A percentile compares a stretch with the other conserved stretches of the same genome.
These are phyloP conservation scores for Insectozyma bohioensis DNA, from an alignment of 1,139 yeast species.

Conservation along the genomic window DNA sequence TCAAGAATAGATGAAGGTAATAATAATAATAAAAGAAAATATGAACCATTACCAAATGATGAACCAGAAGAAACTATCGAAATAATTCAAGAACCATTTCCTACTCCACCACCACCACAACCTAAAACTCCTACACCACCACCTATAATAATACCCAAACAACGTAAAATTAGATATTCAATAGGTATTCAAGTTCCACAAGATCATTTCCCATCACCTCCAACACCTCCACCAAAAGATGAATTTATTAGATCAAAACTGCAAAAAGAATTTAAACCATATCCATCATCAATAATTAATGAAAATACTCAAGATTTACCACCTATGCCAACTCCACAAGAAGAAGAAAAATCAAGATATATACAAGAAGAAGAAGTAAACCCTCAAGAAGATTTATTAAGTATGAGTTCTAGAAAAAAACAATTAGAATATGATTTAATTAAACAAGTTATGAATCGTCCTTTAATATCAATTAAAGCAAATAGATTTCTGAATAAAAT, in stretches of 20 bases:
- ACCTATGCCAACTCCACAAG: slow-evolving; percentile 9
- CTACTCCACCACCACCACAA: too few relatives aligned
- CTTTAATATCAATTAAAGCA: slow-evolving; percentile 23
- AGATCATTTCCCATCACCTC: slow-evolving; percentile 9
- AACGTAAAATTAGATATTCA: slow-evolving; percentile 5
- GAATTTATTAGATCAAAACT: slow-evolving; percentile 6
- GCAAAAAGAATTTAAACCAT: slow-evolving; percentile 14
- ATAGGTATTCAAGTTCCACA: slow-evolving; percentile 13
- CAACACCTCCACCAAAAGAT: slow-evolving; percentile 15
- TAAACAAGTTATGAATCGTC: slow-evolving; percentile 37
- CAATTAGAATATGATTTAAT: slow-evolving; percentile 33
- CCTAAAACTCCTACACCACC: slow-evolving; percentile 1
- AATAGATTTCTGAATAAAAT: slow-evolving; percentile 20
- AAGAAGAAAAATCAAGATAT: neutral
- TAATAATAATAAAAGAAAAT: neutral
- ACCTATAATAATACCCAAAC: slow-evolving; percentile 6
- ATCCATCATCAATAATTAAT: slow-evolving; percentile 7
- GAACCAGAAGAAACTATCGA: slow-evolving; percentile 2
- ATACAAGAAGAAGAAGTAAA: slow-evolving; percentile 6
- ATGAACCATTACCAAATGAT: slow-evolving; percentile 4
- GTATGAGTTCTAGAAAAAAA: slow-evolving; percentile 23
- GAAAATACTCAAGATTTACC: slow-evolving; percentile 6
- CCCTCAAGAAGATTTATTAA: slow-evolving; percentile 8
- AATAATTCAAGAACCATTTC: too few relatives aligned
- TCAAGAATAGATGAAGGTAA: slow-evolving; percentile 9